These are phyloP conservation scores for Collariella sp. DNA, from an alignment of 495 filamentous ascomycete species.

Conservation along the genomic window DNA sequence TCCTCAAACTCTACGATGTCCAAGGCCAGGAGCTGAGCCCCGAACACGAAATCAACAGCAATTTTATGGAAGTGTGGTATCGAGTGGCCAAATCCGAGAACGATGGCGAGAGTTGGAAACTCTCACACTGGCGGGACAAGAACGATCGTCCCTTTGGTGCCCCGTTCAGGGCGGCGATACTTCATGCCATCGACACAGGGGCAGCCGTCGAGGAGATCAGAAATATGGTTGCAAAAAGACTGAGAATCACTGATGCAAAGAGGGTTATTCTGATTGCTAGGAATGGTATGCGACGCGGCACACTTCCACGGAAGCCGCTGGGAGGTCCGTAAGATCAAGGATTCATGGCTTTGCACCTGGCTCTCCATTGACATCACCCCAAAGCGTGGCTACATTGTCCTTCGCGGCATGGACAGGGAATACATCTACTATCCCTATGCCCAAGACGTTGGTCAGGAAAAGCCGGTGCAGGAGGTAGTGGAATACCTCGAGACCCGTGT, in stretches of 20 bases:
- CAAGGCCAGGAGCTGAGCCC: slow-evolving; percentile 6
- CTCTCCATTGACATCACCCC: slow-evolving; percentile 22
- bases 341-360: slow-evolving; percentile 29
- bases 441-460: neutral
- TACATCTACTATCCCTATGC: slow-evolving; percentile 26
- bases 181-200: slow-evolving; percentile 16
- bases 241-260: slow-evolving; percentile 16
- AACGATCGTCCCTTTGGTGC: slow-evolving; percentile 8
- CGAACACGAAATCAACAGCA: neutral
- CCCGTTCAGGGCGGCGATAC: slow-evolving; percentile 6
- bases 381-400: slow-evolving; percentile 17
- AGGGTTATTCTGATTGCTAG: slow-evolving; percentile 24
- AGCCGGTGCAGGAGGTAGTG: neutral
- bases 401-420: slow-evolving; percentile 24
- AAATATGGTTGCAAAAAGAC: slow-evolving; percentile 10
- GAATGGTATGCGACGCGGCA: slow-evolving; percentile 25
- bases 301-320: slow-evolving; percentile 29
- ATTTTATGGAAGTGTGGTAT: slow-evolving; percentile 15
- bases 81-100: slow-evolving; percentile 6
- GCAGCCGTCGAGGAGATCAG: slow-evolving; percentile 19
- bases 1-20: slow-evolving; percentile 1
- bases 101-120: slow-evolving; percentile 15
- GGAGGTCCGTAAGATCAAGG: slow-evolving; percentile 22
- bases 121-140: slow-evolving; percentile 17
- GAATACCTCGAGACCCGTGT: slow-evolving; percentile 11